Percentiles rank a stretch among this genome's conserved stretches.
Conservation (phyloP, 345 rosid species). For the Populus tremula region DNA sequence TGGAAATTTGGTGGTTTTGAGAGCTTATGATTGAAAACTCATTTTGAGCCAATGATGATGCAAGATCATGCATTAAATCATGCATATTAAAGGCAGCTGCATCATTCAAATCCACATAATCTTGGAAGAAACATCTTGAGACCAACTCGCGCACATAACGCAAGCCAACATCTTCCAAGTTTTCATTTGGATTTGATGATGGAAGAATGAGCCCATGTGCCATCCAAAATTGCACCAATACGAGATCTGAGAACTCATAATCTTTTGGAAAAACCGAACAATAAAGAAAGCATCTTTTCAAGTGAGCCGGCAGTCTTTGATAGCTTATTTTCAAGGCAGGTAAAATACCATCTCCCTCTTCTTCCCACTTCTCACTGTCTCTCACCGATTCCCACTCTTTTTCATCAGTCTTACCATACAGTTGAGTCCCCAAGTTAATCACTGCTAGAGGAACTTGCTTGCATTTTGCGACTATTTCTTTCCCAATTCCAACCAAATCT, state of each 20-base stretch:
- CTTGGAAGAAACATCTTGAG: slow-evolving; percentile 34
- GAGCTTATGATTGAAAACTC: slow-evolving; percentile 5
- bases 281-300: slow-evolving; percentile 12
- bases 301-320: background rate
- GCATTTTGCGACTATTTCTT: slow-evolving; percentile 31
- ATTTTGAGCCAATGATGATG: slow-evolving; percentile 12
- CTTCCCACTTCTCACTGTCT: slow-evolving; percentile 5
- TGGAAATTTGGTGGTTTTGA: background rate
- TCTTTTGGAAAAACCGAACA: slow-evolving; percentile 28
- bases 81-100: slow-evolving; percentile 15
- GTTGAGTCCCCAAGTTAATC: slow-evolving; percentile 16
- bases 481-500: slow-evolving; percentile 8
- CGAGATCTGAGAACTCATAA: rapidly evolving
- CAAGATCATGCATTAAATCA: slow-evolving; percentile 35
- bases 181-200: background rate
- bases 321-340: slow-evolving; percentile 17
- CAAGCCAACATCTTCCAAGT: slow-evolving; percentile 18
- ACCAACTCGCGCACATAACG: background rate
- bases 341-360: background rate
- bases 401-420: background rate
- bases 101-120: background rate
- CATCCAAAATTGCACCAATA: slow-evolving; percentile 26
- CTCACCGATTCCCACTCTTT: slow-evolving; percentile 2
- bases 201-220: slow-evolving; percentile 22
- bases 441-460: slow-evolving; percentile 26